Evolutionary conservation across 768 basidiomycete genomes (phyloP), one percentile per base, ranked within the genome.

Genomic region (Lentinula detonsa): DNA sequence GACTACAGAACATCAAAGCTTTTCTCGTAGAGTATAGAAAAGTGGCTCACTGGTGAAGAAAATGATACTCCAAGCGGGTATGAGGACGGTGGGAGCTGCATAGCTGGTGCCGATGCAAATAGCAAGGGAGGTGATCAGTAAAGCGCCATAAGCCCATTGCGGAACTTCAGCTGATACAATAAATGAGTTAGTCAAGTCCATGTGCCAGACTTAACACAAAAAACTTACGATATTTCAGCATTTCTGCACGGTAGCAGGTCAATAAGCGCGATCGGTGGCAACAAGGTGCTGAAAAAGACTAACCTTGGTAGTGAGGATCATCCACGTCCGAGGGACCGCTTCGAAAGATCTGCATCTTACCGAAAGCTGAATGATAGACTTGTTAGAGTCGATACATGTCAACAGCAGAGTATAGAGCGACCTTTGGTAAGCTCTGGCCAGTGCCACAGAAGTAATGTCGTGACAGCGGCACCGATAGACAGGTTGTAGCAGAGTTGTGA

Each of bases 41-140:
- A 28, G 53, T n/a, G 11, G 28, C 64, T 62, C 49, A 75, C 79
- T 68, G 8, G 81, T 81, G 64, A 84, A 81, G 59, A 79, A 68
- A 40, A 85, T 70, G 60, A 84, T 71, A 62, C 77, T 80, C 82
- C 82, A 85, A 50, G 78, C 79, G 5, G 83, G 84, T 64, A 85
- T 72, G 34, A 82, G 76, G 16, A 80, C 77, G 33, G 70, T 67
- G 16, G 73, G 64, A 23, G 74, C 74, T 23, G 73, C 70, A 63
- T 77, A 77, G 53, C 73, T 72, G 61, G 74, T 74, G 31, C 81
- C 82, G 59, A 85, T 83, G 15, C 78, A 82, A 9, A 85, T 68
- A 9, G 63, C 78, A 28, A 85, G 65, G 1, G 81, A 81, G 5
- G 72, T 66, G 15, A 81, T 11, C 65, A 85, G 81, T 11, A 84